Evolutionary conservation across 164 flowering plant genomes (phyloP).

Genomic region (Malania oleifera): DNA sequence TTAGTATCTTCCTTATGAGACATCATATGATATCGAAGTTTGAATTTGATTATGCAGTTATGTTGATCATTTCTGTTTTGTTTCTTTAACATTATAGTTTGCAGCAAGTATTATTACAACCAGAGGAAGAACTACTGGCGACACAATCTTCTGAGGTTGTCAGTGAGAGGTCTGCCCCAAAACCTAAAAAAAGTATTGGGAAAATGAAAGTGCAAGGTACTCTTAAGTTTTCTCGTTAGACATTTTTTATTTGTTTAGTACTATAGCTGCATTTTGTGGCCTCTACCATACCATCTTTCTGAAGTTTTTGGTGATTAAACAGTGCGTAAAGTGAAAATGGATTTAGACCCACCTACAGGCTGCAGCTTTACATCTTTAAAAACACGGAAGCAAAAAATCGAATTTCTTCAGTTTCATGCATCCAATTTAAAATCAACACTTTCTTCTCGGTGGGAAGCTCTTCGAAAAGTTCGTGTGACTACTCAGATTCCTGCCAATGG

Average conservation of each 20-base stretch:
- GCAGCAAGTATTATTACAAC: slow-evolving; percentile 65
- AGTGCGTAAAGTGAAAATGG: slow-evolving; percentile 84
- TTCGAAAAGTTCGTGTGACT: slow-evolving; percentile 44
- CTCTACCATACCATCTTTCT: too few species aligned
- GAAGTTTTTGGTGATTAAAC: slow-evolving; percentile 24
- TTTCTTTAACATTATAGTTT: slow-evolving; percentile 59
- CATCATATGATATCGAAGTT: too few species aligned
- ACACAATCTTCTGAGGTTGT: slow-evolving; percentile 54
- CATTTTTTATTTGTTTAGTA: background rate
- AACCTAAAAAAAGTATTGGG: slow-evolving; percentile 78
- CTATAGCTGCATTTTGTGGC: slow-evolving; percentile 5
- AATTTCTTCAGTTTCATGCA: slow-evolving; percentile 34
- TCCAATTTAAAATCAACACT: slow-evolving; percentile 45
- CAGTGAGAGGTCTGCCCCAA: slow-evolving; percentile 55
- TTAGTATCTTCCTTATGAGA: too few species aligned
- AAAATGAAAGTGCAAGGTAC: slow-evolving; percentile 95
- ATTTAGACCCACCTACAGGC: slow-evolving; percentile 71
- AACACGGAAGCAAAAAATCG: slow-evolving; percentile 46
- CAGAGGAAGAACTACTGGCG: slow-evolving; percentile 79
- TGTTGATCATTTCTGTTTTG: too few species aligned
- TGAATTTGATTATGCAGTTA: too few species aligned
- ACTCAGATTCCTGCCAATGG: slow-evolving; percentile 50
- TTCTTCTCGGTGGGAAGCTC: slow-evolving; percentile 67
- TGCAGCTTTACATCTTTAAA: slow-evolving; percentile 64
- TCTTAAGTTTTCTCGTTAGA: background rate